Evolutionary conservation across 805 yeast genomes (phyloP), one percentile per base, ranked within the genome.

Genomic region (Metschnikowia lachancei): DNA sequence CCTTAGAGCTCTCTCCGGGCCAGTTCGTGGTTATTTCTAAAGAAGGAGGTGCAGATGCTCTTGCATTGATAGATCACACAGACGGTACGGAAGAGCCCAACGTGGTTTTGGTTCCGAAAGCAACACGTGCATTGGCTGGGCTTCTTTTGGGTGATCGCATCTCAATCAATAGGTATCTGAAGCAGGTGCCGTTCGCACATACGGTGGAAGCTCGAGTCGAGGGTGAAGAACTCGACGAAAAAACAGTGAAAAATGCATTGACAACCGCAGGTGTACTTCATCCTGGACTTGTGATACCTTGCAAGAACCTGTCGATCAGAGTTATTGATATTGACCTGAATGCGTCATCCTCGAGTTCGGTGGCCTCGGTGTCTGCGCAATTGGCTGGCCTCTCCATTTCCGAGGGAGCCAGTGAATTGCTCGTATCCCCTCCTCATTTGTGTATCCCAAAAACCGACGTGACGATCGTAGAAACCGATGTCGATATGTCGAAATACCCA

Each of bases 251-350:
- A 41, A 74, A 75, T 33, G 50, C 71, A 0, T 52, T 83, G 9
- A 66, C 71, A 39, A 83, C 82, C 20, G 66, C 76, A 26, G 90
- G 91, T 0, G 58, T 87, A 8, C 51, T 85, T 0, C 77, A 78
- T 58, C 83, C 89, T 1, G 85, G 85, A 7, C 66, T 76, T 66
- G 52, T 50, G 16, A 63, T 73, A 37, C 48, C 54, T n/a, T 34
- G 34, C 30, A 33, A 43, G 6, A 45, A 30, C 14, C 46, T 39
- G 26, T 62, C 54, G 34, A 55, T 68, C 13, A 54, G 56, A 11
- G 69, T 65, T 7, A 46, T 59, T 12, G 66, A 70, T 61, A 40
- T 67, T 18, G 64, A 61, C 50, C 46, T 26, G 42, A 32, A 18
- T 19, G 41, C 43, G 28, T 20, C 63, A 55, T 19, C 56, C 52